These are phyloP conservation scores for Euphrasia confusa DNA, from an alignment of 257 asterid genomes.

Conservation along the genomic window DNA sequence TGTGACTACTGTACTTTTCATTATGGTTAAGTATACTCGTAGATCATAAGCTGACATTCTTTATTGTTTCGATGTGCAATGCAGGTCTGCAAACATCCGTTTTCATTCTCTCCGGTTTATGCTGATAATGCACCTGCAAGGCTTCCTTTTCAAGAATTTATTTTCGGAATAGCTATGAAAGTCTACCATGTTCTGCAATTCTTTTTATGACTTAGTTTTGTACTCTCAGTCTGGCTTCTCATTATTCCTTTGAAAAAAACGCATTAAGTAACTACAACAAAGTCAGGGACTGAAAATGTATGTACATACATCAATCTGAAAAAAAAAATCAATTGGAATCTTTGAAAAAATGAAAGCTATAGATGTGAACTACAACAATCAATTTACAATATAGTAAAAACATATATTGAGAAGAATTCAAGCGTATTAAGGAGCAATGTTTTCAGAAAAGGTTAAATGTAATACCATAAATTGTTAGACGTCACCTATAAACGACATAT, in stretches of 20 bases:
- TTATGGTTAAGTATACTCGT: neutral
- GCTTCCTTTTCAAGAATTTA: slow-evolving; percentile 85
- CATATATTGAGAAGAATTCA: too few species aligned
- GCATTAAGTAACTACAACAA: too few species aligned
- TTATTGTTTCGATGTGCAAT: slow-evolving; percentile 12
- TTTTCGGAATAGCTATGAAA: slow-evolving; percentile 87
- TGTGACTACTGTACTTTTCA: neutral
- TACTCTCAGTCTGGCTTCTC: slow-evolving; percentile 95
- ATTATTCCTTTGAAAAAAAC: slow-evolving; percentile 93
- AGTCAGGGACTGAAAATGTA: too few species aligned
- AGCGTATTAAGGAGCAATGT: too few species aligned
- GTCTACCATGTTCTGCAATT: slow-evolving; percentile 89
- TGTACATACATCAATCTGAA: too few species aligned
- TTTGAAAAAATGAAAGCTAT: too few species aligned
- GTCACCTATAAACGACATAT: too few species aligned
- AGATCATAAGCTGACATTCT: neutral
- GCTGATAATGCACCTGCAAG: slow-evolving; percentile 91
- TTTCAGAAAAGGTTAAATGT: too few species aligned
- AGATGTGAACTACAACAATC: too few species aligned
- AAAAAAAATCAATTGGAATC: too few species aligned
- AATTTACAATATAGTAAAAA: too few species aligned
- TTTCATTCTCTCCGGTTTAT: slow-evolving; percentile 94
- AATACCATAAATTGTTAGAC: too few species aligned
- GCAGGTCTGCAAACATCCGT: slow-evolving; percentile 96
- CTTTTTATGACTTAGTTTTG: slow-evolving; percentile 87